A percentile compares a stretch with the other conserved stretches of the same genome.
phyloP scores from a whole-genome alignment of 352 stramenopile genomes.

The Aphanomyces stellatus region DNA sequence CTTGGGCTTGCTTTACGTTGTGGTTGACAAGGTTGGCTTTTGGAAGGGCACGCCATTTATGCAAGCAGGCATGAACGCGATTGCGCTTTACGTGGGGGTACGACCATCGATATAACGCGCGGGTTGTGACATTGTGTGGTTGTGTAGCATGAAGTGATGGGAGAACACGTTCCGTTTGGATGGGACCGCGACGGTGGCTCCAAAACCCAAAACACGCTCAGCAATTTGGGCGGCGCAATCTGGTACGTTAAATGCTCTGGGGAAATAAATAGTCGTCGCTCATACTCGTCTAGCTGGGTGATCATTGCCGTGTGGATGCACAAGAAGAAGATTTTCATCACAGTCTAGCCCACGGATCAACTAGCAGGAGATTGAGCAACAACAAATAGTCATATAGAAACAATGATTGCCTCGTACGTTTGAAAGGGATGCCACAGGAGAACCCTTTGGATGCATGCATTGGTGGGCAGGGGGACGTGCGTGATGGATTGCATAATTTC shows the following conservation, averaged over 20 bases:
- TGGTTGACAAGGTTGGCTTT: slow-evolving; percentile 24
- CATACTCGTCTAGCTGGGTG: background rate
- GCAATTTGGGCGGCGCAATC: background rate
- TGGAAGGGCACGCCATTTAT: slow-evolving; percentile 24
- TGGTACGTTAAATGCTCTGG: background rate
- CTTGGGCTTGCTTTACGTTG: slow-evolving; percentile 23
- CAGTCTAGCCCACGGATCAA: background rate
- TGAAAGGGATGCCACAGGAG: background rate
- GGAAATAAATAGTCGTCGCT: too few species aligned
- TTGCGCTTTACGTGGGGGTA: slow-evolving; percentile 68
- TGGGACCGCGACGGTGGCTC: background rate
- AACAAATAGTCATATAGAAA: too few species aligned
- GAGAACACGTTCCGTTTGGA: background rate
- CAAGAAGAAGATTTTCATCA: slow-evolving; percentile 13
- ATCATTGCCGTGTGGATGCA: background rate
- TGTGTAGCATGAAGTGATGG: background rate
- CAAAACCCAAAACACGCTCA: background rate
- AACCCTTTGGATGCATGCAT: background rate
- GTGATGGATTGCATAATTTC: background rate
- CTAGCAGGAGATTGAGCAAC: too few species aligned
- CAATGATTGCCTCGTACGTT: background rate
- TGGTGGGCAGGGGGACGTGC: too few species aligned
- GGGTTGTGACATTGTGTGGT: background rate
- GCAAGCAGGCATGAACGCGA: slow-evolving; percentile 59
- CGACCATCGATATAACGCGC: too few species aligned